Conservation (phyloP, 805 yeast species). For the Candida vartiovaarae region DNA sequence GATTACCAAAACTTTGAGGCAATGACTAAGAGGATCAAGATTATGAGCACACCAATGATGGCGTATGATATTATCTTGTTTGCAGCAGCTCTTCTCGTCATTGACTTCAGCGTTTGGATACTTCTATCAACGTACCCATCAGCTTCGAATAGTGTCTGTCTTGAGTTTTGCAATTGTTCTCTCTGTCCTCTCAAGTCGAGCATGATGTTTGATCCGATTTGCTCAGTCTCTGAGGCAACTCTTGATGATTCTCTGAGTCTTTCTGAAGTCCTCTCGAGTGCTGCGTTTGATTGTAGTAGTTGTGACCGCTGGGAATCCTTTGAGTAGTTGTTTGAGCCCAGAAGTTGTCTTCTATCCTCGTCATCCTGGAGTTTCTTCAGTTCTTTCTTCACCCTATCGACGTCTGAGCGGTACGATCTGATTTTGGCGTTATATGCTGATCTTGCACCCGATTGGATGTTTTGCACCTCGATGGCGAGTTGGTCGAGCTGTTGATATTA, state of each 20-base stretch:
- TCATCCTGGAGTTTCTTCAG: conserved; percentile 56
- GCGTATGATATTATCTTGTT: conserved; percentile 87
- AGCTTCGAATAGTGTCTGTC: conserved; percentile 83
- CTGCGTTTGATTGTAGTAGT: conserved; percentile 66
- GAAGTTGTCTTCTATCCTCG: conserved; percentile 63
- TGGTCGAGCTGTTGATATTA: conserved; percentile 52
- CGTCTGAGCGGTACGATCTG: conserved; percentile 59
- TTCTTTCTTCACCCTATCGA: conserved; percentile 50
- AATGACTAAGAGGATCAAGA: conserved; percentile 75
- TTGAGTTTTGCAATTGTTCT: conserved; percentile 81
- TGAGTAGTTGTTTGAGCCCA: conserved; percentile 41
- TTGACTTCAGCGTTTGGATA: conserved; percentile 74
- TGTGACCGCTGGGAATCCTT: conserved; percentile 72
- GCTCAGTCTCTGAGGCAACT: conserved; percentile 87
- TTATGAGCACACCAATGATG: conserved; percentile 78
- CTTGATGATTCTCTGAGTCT: conserved; percentile 83
- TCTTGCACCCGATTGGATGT: conserved; percentile 66
- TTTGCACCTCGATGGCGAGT: conserved; percentile 79
- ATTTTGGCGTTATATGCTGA: conserved; percentile 67
- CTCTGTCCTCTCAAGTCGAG: conserved; percentile 87
- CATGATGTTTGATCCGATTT: conserved; percentile 83
- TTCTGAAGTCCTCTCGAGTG: conserved; percentile 77
- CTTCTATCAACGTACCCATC: conserved; percentile 90
- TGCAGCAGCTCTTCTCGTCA: conserved; percentile 91
- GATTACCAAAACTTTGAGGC: conserved; percentile 53